phyloP scores from a whole-genome alignment of 805 yeast species.

The Kazachstania africana region DNA sequence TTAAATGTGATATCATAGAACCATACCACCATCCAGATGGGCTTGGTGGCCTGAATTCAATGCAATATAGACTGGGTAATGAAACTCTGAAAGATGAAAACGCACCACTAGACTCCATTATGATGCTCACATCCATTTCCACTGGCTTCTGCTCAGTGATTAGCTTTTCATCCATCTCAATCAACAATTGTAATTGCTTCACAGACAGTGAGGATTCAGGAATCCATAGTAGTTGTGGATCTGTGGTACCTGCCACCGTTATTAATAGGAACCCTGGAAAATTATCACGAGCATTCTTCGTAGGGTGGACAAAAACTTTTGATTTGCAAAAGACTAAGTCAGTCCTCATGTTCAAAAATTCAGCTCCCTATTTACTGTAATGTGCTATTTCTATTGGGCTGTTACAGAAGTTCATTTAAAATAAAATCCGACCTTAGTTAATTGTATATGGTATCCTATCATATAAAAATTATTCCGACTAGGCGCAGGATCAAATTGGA shows the following conservation, averaged over 20 bases:
- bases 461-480: no score
- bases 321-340: conserved; percentile 38
- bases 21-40: conserved; percentile 84
- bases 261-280: conserved; percentile 67
- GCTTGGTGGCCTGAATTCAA: conserved; percentile 76
- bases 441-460: no score
- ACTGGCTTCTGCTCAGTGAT: not conserved
- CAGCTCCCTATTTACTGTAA: no score
- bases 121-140: conserved; percentile 2
- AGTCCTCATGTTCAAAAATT: conserved; percentile 7
- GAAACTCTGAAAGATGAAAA: conserved; percentile 19
- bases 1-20: conserved; percentile 62
- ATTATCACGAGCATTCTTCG: conserved; percentile 61
- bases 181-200: conserved; percentile 10
- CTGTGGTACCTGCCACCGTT: conserved; percentile 42
- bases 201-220: conserved; percentile 11
- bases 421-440: no score
- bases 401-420: no score
- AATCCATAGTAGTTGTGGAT: conserved; percentile 21
- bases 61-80: conserved; percentile 52
- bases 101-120: conserved; percentile 1
- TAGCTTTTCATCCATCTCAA: conserved; percentile 6
- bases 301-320: conserved; percentile 76
- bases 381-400: no score
- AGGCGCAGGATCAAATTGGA: no score